phyloP scores from a whole-genome alignment of 495 filamentous ascomycete genomes.

The Penicillium argentinense region DNA sequence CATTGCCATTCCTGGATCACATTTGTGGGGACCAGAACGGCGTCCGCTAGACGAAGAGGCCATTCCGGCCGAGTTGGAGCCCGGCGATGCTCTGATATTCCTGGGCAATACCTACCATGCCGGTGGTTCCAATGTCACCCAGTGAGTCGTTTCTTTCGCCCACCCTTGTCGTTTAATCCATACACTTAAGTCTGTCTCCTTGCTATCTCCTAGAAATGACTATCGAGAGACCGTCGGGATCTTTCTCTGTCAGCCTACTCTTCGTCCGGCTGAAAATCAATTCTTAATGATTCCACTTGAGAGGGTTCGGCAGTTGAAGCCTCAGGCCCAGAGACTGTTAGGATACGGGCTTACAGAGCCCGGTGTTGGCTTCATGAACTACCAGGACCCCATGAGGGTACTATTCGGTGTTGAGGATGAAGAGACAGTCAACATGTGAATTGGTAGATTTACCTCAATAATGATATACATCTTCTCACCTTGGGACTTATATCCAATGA shows the following conservation, averaged over 20 bases:
- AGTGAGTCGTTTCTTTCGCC: conserved; percentile 3
- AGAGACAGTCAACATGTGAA: conserved; percentile 21
- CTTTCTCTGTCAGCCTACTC: conserved; percentile 31
- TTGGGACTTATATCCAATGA: no score
- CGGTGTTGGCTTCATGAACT: conserved; percentile 20
- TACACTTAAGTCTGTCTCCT: neutral
- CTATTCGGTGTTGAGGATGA: conserved; percentile 22
- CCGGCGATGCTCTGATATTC: conserved; percentile 36
- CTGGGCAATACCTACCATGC: conserved; percentile 33
- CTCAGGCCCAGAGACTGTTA: conserved; percentile 23
- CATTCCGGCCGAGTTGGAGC: conserved; percentile 24
- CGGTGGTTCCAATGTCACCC: conserved; percentile 31
- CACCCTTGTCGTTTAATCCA: neutral
- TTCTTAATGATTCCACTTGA: conserved; percentile 36
- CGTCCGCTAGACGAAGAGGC: conserved; percentile 25
- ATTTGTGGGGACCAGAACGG: conserved; percentile 34
- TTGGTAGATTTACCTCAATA: neutral
- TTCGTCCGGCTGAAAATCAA: conserved; percentile 39
- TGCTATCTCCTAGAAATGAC: conserved; percentile 6
- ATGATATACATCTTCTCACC: neutral
- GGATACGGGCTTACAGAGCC: conserved; percentile 25
- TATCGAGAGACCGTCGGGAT: conserved; percentile 28
- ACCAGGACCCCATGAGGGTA: conserved; percentile 22
- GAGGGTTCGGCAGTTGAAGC: conserved; percentile 26
- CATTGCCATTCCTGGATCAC: conserved; percentile 42